These are phyloP conservation scores for Coniferiporia sulphurascens DNA, from an alignment of 1,284 basidiomycete species.

Conservation along the genomic window DNA sequence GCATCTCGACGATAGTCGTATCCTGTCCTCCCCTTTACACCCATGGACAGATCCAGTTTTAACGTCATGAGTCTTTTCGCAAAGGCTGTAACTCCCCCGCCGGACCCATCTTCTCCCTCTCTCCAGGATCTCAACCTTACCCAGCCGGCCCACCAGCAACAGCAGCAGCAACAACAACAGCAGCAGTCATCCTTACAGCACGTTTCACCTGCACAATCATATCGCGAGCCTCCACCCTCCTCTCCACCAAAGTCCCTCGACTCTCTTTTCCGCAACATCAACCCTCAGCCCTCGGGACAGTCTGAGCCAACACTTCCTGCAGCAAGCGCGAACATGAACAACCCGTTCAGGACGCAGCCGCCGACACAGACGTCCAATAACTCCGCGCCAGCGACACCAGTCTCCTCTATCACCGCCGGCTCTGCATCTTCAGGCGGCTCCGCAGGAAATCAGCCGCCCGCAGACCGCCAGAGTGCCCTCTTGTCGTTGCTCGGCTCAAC, in stretches of 20 bases:
- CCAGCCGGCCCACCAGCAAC: conserved; percentile 33
- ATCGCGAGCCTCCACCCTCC: conserved; percentile 29
- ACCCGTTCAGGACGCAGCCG: conserved; percentile 30
- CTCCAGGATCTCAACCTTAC: conserved; percentile 16
- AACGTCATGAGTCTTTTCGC: conserved; percentile 52
- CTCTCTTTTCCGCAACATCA: conserved; percentile 52
- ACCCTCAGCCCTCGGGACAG: conserved; percentile 23
- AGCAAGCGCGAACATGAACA: conserved; percentile 28
- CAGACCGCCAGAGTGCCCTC: conserved; percentile 67
- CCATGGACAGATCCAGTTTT: conserved; percentile 29
- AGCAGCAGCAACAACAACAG: conserved; percentile 29
- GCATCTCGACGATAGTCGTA: conserved; percentile 15
- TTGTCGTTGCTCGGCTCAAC: conserved; percentile 55
- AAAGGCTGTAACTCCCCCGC: conserved; percentile 50
- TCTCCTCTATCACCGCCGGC: conserved; percentile 47
- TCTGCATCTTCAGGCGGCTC: conserved; percentile 38
- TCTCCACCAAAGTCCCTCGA: conserved; percentile 50
- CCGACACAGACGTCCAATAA: conserved; percentile 32
- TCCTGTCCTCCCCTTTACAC: conserved; percentile 21
- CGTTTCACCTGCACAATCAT: conserved; percentile 31
- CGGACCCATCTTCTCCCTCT: background rate
- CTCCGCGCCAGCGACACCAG: conserved; percentile 52
- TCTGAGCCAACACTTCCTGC: conserved; percentile 30
- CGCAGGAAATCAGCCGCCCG: conserved; percentile 39
- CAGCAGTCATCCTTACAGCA: conserved; percentile 26